Evolutionary conservation across 441 rosid genomes (phyloP).

Genomic region (Metrosideros polymorpha): DNA sequence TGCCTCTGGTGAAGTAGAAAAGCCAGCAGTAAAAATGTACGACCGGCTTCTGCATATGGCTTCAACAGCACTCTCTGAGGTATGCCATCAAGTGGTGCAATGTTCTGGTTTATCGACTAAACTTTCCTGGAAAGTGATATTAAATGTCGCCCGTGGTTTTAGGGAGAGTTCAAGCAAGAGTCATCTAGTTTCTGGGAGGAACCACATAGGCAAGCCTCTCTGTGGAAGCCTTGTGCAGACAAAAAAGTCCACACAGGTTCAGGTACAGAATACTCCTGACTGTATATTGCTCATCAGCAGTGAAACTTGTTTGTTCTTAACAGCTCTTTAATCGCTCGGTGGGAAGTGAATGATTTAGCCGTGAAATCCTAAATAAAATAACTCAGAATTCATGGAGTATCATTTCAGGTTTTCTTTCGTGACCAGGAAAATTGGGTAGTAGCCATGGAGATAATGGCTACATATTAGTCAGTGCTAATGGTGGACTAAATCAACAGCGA

Average conservation of each 20-base stretch:
- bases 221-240: slow-evolving; percentile 85
- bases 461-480: slow-evolving; percentile 77
- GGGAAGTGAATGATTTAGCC: background rate
- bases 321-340: background rate
- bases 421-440: slow-evolving; percentile 31
- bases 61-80: slow-evolving; percentile 57
- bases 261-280: slow-evolving; percentile 19
- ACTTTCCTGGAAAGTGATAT: slow-evolving; percentile 1
- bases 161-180: slow-evolving; percentile 50
- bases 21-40: slow-evolving; percentile 54
- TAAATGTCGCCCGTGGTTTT: slow-evolving; percentile 5
- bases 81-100: slow-evolving; percentile 14
- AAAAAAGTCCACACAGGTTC: slow-evolving; percentile 10
- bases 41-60: slow-evolving; percentile 59
- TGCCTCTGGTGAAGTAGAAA: slow-evolving; percentile 16
- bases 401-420: background rate
- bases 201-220: slow-evolving; percentile 34
- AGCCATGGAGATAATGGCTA: slow-evolving; percentile 46
- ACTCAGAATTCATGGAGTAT: background rate
- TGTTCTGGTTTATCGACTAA: background rate
- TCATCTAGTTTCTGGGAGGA: slow-evolving; percentile 43
- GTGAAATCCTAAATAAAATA: background rate
- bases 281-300: background rate
- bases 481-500: slow-evolving; percentile 93
- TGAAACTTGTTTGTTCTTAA: background rate